Evolutionary conservation across 176 grass and related monocot species (phyloP), one percentile per base, ranked within the genome.

Genomic region (Panicum miliaceum): DNA sequence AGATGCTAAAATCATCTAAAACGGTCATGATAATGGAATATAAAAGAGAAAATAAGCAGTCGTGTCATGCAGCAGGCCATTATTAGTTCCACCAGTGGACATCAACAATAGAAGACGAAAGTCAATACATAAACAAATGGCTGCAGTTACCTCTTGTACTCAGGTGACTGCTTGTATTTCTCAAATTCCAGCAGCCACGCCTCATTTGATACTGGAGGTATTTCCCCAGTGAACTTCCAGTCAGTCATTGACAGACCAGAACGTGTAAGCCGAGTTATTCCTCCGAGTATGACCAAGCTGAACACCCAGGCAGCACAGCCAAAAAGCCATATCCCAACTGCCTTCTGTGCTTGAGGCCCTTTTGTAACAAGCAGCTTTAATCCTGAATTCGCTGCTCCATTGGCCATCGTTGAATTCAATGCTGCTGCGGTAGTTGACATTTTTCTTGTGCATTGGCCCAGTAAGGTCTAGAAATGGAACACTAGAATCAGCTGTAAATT

Each of bases 221-320:
- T 90, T 26, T 65, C 41, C 58, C 96, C 96, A 3, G 91, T 87
- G 56, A 99, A 96, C 65, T 96, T 99, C 93, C 96, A 99, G 58
- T 99, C 93, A 56, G 93, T 99, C 96, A 99, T 99, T 70, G 96
- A 96, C 70, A 99, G 20, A 45, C 96, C 96, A 48, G 93, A 99
- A 68, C 93, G 93, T 64, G 96, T 99, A 40, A 99, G 96, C 9
- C 96, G 89, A 35, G 96, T 99, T 22, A 99, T 89, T 43, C 96
- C 96, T 75, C 96, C 91, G 10, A 99, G 85, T 77, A 99, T 89
- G 77, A 99, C 93, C 81, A 99, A 87, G 75, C 91, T 87, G 66
- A 96, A 99, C 66, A 99, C 96, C 96, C 96, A 99, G 42, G 88
- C 86, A 75, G 93, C 93, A 89, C 96, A 99, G 22, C 91, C 83